Conservation (phyloP, 164 flowering plant species). For the Umbellularia californica region DNA sequence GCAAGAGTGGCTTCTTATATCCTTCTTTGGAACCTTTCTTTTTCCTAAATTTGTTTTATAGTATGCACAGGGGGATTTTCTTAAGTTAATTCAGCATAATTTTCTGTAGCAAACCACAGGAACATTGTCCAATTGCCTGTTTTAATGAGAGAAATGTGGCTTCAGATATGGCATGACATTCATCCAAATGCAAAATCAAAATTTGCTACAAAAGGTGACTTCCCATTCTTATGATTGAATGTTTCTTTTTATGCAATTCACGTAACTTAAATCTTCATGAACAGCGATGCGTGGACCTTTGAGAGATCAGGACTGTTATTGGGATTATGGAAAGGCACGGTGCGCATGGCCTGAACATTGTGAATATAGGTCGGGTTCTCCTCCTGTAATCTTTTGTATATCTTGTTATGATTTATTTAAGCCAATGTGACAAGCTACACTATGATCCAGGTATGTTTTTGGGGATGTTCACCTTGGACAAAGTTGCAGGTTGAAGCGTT, state of each 20-base stretch:
- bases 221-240: not conserved
- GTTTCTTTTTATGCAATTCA: not conserved
- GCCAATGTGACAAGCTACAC: not conserved
- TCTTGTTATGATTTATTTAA: not conserved
- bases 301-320: conserved; percentile 90
- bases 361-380: conserved; percentile 72
- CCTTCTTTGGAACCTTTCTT: not conserved
- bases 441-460: conserved; percentile 65
- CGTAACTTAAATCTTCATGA: conserved; percentile 5
- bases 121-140: conserved; percentile 85
- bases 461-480: conserved; percentile 99
- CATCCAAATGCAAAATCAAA: conserved; percentile 66
- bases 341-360: conserved; percentile 93
- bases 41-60: not conserved
- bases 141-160: conserved; percentile 96
- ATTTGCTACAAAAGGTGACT: conserved; percentile 85
- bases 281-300: conserved; percentile 93
- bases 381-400: not conserved
- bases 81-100: conserved; percentile 12
- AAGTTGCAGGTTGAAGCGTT: conserved; percentile 82
- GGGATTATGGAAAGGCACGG: conserved; percentile 99
- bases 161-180: conserved; percentile 97
- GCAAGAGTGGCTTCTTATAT: not conserved
- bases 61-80: not conserved
- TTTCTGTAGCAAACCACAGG: conserved; percentile 80